These are phyloP conservation scores for Corylus heterophylla DNA, from an alignment of 306 rosid species.

Conservation along the genomic window DNA sequence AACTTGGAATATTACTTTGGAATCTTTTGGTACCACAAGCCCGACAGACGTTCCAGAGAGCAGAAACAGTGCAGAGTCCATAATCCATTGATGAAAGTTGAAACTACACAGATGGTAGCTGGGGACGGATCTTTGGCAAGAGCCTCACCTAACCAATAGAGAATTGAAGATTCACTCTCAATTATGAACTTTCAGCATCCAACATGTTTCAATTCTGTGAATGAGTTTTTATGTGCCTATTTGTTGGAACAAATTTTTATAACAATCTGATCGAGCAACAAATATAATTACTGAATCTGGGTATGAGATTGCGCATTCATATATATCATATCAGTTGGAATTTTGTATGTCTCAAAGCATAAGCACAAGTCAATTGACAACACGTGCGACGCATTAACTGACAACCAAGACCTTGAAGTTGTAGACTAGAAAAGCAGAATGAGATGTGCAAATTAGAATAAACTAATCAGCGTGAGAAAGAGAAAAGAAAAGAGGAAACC, in stretches of 20 bases:
- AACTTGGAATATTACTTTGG: conserved; percentile 4
- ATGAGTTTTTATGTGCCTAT: no score
- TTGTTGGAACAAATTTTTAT: no score
- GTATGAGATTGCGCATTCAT: not conserved
- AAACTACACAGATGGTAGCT: not conserved
- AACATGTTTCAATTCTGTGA: no score
- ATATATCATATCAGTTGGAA: not conserved
- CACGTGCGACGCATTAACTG: conserved; percentile 37
- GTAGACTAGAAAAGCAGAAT: conserved; percentile 10
- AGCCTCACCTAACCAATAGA: no score
- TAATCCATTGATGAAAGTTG: not conserved
- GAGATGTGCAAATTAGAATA: not conserved
- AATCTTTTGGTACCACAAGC: conserved; percentile 18
- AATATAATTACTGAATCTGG: no score
- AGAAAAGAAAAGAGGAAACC: conserved; percentile 7
- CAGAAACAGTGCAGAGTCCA: not conserved
- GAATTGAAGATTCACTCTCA: no score
- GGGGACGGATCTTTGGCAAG: no score
- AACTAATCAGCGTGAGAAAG: not conserved
- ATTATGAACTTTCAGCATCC: no score
- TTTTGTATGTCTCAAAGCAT: not conserved
- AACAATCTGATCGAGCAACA: no score
- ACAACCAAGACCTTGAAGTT: conserved; percentile 24
- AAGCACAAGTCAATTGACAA: not conserved
- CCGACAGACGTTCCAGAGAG: not conserved